Evolutionary conservation across 2,329 filamentous ascomycete species (phyloP), one percentile per base, ranked within the genome.

Genomic region (Diplodia intermedia): DNA sequence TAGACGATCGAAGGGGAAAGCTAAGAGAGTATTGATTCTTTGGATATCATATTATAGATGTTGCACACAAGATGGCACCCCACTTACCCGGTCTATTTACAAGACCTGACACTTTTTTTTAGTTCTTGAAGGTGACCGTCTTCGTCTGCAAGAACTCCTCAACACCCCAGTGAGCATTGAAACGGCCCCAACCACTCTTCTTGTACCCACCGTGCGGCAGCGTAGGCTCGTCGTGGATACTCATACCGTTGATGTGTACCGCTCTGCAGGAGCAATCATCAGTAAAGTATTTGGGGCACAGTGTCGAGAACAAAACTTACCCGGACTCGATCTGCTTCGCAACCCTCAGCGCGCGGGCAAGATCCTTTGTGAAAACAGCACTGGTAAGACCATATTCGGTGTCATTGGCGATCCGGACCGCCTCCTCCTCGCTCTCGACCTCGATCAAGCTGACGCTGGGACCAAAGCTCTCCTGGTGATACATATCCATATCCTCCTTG

Each of bases 371-470:
- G 77, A 93, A 96, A 1, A 96, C 86, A 0, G 91, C 86, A 3
- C 88, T 85, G 2, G 84, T 83, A 11, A 96, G 84, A 3, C 92
- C 92, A 75, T 93, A 95, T 61, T 93, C 90, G 1, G 90, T 93
- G 73, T 94, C 91, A 75, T 97, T 96, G 15, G 92, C 91, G 20
- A 94, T 81, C 36, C 83, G 80, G 29, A 95, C 78, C 0, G 91
- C 92, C 71, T 93, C 89, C 38, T 92, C 90, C 56, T 92, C 90
- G 2, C 75, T 82, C n/a, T 88, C 83, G 31, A 94, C 84, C 26
- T 86, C 82, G 15, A 90, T 86, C 23, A 95, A 74, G 18, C 88
- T 88, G 1, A 93, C 90, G 0, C 86, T 88, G 0, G 93, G 92
- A 0, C 91, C 92, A 73, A 96, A 96, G 1, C 87, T 90, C 79